Percentiles rank a stretch among this genome's conserved stretches.
These are phyloP conservation scores for Metschnikowia kunwiensis DNA, from an alignment of 805 yeast species.

Conservation along the genomic window DNA sequence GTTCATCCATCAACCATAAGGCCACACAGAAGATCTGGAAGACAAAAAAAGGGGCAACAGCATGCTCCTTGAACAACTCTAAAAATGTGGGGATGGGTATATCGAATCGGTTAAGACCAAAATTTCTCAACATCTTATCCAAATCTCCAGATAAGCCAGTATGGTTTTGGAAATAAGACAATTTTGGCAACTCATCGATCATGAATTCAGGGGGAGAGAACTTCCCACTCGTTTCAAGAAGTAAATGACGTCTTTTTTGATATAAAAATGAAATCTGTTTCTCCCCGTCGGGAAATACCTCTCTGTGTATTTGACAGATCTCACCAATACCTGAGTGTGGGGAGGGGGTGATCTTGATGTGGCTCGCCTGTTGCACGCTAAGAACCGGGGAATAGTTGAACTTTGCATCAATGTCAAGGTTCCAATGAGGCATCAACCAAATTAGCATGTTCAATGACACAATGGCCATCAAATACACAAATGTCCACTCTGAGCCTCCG, in stretches of 20 bases:
- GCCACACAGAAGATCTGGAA: constrained; percentile 96
- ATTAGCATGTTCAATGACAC: constrained; percentile 70
- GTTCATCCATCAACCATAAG: constrained; percentile 92
- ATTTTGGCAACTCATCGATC: constrained; percentile 56
- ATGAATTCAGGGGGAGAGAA: constrained; percentile 84
- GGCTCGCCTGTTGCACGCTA: constrained; percentile 59
- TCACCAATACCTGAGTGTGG: constrained; percentile 85
- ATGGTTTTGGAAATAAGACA: constrained; percentile 53
- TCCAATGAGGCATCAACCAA: constrained; percentile 95
- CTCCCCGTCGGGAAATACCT: constrained; percentile 52
- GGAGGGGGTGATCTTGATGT: constrained; percentile 74
- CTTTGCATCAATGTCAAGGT: constrained; percentile 59
- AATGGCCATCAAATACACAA: constrained; percentile 74
- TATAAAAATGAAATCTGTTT: constrained; percentile 70
- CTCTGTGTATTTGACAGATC: constrained; percentile 61
- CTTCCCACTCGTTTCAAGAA: constrained; percentile 46
- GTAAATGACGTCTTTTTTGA: constrained; percentile 89
- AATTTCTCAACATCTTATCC: constrained; percentile 49
- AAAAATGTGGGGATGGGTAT: constrained; percentile 90
- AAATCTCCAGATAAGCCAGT: constrained; percentile 58
- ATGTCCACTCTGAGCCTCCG: constrained; percentile 94
- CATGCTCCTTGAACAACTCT: constrained; percentile 94
- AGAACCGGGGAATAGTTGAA: constrained; percentile 64
- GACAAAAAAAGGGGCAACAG: constrained; percentile 96
- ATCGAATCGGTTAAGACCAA: constrained; percentile 86